These are phyloP conservation scores for Leccinum arenicola DNA, from an alignment of 768 basidiomycete species.

Conservation along the genomic window DNA sequence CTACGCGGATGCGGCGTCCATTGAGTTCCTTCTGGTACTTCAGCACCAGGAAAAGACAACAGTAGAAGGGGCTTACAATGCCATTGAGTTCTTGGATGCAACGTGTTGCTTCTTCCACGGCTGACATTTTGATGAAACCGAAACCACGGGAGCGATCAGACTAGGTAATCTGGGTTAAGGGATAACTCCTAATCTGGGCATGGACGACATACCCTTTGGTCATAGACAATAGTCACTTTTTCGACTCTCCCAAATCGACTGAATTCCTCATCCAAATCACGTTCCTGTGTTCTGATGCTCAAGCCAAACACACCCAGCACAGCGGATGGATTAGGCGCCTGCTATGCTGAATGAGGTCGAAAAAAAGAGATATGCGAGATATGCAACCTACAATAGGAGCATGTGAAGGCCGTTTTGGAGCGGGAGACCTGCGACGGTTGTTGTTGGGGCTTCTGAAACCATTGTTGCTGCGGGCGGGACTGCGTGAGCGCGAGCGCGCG, in stretches of 20 bases:
- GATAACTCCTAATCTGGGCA: neutral
- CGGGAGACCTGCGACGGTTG: conserved; percentile 55
- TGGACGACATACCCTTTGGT: conserved; percentile 72
- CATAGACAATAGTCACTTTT: conserved; percentile 96
- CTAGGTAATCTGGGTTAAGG: conserved; percentile 38
- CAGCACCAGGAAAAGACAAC: neutral
- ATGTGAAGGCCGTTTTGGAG: conserved; percentile 63
- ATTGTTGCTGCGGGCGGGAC: conserved; percentile 52
- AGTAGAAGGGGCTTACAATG: conserved; percentile 51
- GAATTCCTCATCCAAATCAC: conserved; percentile 95
- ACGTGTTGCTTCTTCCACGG: conserved; percentile 80
- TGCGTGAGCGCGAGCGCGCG: conserved; percentile 75
- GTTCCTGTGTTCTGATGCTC: conserved; percentile 90
- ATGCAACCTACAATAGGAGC: conserved; percentile 64
- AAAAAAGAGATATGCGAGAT: neutral
- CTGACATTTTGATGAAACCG: conserved; percentile 93
- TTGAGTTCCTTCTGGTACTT: conserved; percentile 70
- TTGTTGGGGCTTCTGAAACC: conserved; percentile 56
- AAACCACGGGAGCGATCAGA: conserved; percentile 97
- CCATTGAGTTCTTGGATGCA: conserved; percentile 94
- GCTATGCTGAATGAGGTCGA: conserved; percentile 41
- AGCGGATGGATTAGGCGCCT: conserved; percentile 84
- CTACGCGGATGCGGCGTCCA: conserved; percentile 93
- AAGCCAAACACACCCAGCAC: conserved; percentile 98
- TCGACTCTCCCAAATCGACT: conserved; percentile 84